phyloP scores from a whole-genome alignment of 371 early-diverging fungal genomes.

The Funneliformis caledonium region DNA sequence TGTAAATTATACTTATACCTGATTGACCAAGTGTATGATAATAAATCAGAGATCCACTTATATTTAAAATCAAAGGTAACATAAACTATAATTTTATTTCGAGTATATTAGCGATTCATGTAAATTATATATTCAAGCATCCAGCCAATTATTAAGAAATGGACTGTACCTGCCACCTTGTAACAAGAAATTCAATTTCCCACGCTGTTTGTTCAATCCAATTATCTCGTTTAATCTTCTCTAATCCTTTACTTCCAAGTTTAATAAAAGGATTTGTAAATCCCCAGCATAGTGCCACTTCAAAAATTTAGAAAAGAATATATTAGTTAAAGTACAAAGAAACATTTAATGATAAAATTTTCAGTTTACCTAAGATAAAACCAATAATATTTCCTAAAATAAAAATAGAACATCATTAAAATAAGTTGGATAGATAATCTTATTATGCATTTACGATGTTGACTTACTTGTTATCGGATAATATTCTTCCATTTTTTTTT shows the following conservation, averaged over 20 bases:
- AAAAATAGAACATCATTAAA: too few species aligned
- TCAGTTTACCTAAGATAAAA: constrained; percentile 21
- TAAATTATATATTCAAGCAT: too few species aligned
- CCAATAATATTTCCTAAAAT: constrained; percentile 28
- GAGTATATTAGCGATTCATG: too few species aligned
- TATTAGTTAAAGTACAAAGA: not conserved
- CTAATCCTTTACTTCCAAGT: constrained; percentile 81
- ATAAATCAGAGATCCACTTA: constrained; percentile 89
- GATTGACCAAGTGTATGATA: constrained; percentile 88
- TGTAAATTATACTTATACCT: constrained; percentile 45
- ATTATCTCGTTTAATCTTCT: constrained; percentile 59
- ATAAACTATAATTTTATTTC: constrained; percentile 82
- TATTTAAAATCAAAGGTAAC: constrained; percentile 83
- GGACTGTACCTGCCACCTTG: constrained; percentile 91
- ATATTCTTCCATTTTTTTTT: too few species aligned
- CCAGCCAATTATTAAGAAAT: too few species aligned
- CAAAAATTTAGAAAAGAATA: not conserved
- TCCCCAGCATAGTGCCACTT: constrained; percentile 94
- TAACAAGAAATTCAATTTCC: constrained; percentile 79
- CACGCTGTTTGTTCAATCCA: constrained; percentile 67
- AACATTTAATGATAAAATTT: not conserved
- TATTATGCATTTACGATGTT: too few species aligned
- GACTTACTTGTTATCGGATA: too few species aligned
- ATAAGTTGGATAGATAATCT: too few species aligned
- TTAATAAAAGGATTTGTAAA: constrained; percentile 95